Evolutionary conservation across 2,329 filamentous ascomycete genomes (phyloP).

Genomic region (Pseudogymnoascus sp.): DNA sequence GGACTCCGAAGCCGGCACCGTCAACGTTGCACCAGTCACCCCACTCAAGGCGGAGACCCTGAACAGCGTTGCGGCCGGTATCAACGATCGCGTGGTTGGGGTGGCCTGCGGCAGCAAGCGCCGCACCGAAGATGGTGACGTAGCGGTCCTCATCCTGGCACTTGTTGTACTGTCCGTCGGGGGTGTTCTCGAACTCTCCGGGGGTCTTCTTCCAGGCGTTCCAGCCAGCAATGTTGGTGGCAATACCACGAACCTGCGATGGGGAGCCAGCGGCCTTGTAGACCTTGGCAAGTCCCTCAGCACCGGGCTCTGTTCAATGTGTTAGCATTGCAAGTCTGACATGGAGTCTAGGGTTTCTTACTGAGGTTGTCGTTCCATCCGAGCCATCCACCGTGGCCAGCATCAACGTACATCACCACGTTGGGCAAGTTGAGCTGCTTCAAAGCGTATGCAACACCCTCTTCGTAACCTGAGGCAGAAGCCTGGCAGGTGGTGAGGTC

Average conservation of each 20-base stretch:
- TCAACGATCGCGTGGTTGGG: constrained; percentile 41
- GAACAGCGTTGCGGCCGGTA: constrained; percentile 43
- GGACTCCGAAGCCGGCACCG: constrained; percentile 29
- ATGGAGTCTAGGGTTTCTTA: constrained; percentile 5
- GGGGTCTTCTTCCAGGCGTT: constrained; percentile 32
- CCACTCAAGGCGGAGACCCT: constrained; percentile 38
- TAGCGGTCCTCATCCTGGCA: constrained; percentile 36
- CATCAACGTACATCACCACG: constrained; percentile 52
- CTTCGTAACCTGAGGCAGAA: constrained; percentile 42
- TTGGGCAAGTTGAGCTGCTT: constrained; percentile 46
- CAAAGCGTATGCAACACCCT: constrained; percentile 45
- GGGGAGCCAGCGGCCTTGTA: constrained; percentile 46
- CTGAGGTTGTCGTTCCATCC: constrained; percentile 50
- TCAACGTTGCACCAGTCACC: constrained; percentile 39
- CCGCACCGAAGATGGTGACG: constrained; percentile 35
- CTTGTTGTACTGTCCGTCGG: constrained; percentile 41
- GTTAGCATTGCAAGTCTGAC: constrained; percentile 12
- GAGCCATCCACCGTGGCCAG: constrained; percentile 52
- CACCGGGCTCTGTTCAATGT: constrained; percentile 32
- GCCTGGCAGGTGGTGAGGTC: constrained; percentile 42
- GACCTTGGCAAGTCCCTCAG: constrained; percentile 39
- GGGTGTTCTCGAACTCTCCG: constrained; percentile 30
- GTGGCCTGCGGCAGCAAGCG: constrained; percentile 25
- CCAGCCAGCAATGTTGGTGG: constrained; percentile 54
- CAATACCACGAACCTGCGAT: constrained; percentile 44